Conservation (phyloP, 805 yeast species). For the Pichia kluyveri region DNA sequence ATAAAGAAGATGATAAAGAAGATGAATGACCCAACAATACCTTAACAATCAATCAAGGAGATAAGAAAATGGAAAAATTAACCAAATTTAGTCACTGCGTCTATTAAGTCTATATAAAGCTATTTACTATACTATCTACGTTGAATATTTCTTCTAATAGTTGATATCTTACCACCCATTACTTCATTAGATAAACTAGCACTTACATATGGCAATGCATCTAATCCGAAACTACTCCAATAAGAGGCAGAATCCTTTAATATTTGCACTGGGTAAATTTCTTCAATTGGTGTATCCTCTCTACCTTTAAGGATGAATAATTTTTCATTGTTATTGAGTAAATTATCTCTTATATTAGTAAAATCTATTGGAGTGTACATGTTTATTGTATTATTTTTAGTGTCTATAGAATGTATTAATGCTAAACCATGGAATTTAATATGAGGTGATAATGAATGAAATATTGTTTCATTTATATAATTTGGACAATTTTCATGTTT, state of each 20-base stretch:
- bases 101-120: no score
- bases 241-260: background rate
- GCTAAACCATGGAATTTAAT: conserved; percentile 41
- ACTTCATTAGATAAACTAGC: conserved; percentile 28
- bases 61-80: no score
- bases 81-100: no score
- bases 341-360: conserved; percentile 7
- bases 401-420: conserved; percentile 59
- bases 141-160: conserved; percentile 37
- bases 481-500: conserved; percentile 16
- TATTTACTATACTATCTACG: conserved; percentile 15
- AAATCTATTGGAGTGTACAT: conserved; percentile 42
- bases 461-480: conserved; percentile 13
- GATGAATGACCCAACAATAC: no score
- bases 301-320: conserved; percentile 49
- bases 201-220: conserved; percentile 29
- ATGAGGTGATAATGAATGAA: conserved; percentile 2
- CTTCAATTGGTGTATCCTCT: conserved; percentile 53
- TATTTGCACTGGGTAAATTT: conserved; percentile 12
- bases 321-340: conserved; percentile 15
- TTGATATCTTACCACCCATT: conserved; percentile 39
- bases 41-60: no score
- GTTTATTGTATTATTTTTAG: conserved; percentile 31
- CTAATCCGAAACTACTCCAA: conserved; percentile 3
- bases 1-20: no score